Evolutionary conservation across 164 flowering plant genomes (phyloP), one percentile per base, ranked within the genome.

Genomic region (Saururus chinensis): DNA sequence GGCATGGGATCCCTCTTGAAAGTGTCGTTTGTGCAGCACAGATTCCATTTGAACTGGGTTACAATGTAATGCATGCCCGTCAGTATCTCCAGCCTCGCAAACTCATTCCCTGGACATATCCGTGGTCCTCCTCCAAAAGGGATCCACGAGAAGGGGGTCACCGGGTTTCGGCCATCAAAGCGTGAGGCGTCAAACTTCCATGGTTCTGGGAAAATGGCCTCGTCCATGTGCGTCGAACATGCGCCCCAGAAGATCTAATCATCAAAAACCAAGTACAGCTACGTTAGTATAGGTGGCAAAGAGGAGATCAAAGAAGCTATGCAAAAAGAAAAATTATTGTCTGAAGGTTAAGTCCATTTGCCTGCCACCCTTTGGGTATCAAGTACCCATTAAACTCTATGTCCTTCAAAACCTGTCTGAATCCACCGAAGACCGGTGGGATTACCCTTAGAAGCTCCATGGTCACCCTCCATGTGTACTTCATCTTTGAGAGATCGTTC

Each of bases 311-410:
- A 2, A 45, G 49, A 45, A 45, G 17, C 14, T 45, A 45, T 45
- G 2, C 11, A 45, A 45, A 12, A 45, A 45, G 14, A 2, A 45
- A 0, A 0, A 12, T 12, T 12, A 45, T 45, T 8, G 14, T 12
- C 13, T 17, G 49, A 45, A 45, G 14, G n/a, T 19, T 22, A 7
- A 21, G 40, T 40, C 25, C 10, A 0, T 80, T 70, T 70, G 81
- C 88, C 53, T 85, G 84, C 89, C 93, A 87, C 23, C 81, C 86
- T 71, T 84, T 76, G 19, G 89, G 93, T 25, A 87, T 87, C 22
- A 77, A 49, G 69, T 83, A 81, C n/a, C 86, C 89, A 14, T 67
- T 78, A 55, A 58, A 87, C 12, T 81, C 79, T 9, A 83, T 65
- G 56, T 84, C 88, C 56, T 71, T 78, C n/a, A 72, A 1, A 10